Conservation (phyloP, 2,329 filamentous ascomycete species). For the Allantophomopsis lycopodina region DNA sequence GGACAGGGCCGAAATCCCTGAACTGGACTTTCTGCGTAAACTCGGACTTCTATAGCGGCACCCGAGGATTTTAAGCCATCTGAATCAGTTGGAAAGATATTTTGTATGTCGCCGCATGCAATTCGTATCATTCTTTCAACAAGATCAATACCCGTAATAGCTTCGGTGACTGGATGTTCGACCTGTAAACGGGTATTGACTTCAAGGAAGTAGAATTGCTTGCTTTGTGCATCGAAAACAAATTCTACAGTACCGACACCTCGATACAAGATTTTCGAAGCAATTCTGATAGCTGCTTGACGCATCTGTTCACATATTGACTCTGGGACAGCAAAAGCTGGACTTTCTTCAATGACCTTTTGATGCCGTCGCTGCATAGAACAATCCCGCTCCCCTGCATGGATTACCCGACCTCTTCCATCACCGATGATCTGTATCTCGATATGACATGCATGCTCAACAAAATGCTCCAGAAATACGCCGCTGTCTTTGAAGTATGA, state of each 20-base stretch:
- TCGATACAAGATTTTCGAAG: conserved; percentile 30
- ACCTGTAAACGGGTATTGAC: conserved; percentile 34
- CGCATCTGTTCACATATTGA: conserved; percentile 20
- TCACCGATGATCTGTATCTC: conserved; percentile 37
- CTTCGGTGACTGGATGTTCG: conserved; percentile 22
- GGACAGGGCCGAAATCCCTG: conserved; percentile 44
- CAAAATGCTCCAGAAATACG: conserved; percentile 33
- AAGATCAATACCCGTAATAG: conserved; percentile 26
- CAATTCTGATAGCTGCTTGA: conserved; percentile 23
- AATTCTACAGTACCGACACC: conserved; percentile 50
- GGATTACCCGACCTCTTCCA: conserved; percentile 23
- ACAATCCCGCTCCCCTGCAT: conserved; percentile 32
- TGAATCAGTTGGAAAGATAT: conserved; percentile 28
- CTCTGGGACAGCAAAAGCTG: conserved; percentile 25
- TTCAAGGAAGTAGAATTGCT: conserved; percentile 33
- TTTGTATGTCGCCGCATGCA: conserved; percentile 4
- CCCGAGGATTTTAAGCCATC: too few species aligned
- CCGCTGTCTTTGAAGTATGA: conserved; percentile 34
- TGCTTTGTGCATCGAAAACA: conserved; percentile 30
- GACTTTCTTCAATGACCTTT: conserved; percentile 35
- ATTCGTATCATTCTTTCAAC: conserved; percentile 17
- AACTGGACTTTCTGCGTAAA: conserved; percentile 58
- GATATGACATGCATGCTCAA: conserved; percentile 28
- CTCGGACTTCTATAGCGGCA: conserved; percentile 55
- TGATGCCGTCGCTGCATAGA: conserved; percentile 35